Conservation (phyloP, 805 yeast species). For the Schwanniomyces pseudopolymorphus region DNA sequence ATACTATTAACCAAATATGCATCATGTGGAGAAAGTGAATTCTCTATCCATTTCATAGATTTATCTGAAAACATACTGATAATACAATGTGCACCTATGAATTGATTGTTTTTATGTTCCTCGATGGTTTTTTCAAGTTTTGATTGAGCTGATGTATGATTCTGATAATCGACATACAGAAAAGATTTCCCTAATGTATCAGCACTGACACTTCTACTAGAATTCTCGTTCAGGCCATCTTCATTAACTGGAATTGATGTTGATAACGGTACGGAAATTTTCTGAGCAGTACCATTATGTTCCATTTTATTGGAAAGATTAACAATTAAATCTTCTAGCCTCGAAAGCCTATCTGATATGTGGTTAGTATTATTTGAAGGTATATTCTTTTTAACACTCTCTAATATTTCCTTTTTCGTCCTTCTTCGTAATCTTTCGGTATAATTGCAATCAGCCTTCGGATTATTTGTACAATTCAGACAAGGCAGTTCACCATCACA, state of each 20-base stretch:
- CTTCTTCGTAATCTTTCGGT: background rate
- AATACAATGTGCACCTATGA: conserved; percentile 36
- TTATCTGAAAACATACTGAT: conserved; percentile 33
- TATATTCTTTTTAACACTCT: conserved; percentile 1
- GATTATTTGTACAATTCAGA: conserved; percentile 18
- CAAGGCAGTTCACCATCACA: conserved; percentile 34
- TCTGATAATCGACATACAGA: background rate
- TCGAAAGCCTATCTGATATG: conserved; percentile 20
- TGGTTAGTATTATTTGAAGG: conserved; percentile 10
- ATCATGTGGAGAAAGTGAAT: conserved; percentile 21
- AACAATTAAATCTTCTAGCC: conserved; percentile 19
- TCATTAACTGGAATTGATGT: background rate
- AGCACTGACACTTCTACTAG: background rate
- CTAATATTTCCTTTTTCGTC: background rate
- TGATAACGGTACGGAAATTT: background rate
- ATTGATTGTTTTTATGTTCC: conserved; percentile 14
- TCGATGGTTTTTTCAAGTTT: background rate
- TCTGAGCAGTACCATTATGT: background rate
- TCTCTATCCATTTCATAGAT: conserved; percentile 32
- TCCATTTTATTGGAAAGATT: conserved; percentile 21
- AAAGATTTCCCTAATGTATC: background rate
- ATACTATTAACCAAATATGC: conserved; percentile 21
- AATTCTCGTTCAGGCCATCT: too few species aligned
- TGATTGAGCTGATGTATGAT: background rate
- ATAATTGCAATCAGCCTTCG: conserved; percentile 1